Conservation (phyloP, 1,284 basidiomycete species). For the Volvariella volvacea region DNA sequence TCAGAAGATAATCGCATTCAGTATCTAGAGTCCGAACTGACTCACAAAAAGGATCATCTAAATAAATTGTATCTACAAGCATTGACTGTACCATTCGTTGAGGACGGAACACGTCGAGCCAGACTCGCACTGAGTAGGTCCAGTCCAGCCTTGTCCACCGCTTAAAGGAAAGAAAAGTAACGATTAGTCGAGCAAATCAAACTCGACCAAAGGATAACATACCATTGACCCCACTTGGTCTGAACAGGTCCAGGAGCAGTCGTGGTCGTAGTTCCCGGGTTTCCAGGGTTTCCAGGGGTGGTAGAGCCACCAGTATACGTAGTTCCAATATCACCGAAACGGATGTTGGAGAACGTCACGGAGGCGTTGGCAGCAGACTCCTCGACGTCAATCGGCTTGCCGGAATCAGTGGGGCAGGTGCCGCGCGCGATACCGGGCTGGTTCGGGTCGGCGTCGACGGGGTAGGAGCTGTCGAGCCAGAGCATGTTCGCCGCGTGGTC, state of each 20-base stretch:
- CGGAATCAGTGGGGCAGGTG: slow-evolving; percentile 25
- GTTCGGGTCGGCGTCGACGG: slow-evolving; percentile 23
- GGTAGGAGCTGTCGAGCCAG: slow-evolving; percentile 44
- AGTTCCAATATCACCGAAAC: slow-evolving; percentile 36
- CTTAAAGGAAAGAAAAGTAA: no score
- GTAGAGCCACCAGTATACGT: slow-evolving; percentile 27
- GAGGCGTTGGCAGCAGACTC: slow-evolving; percentile 24
- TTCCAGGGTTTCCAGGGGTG: no score
- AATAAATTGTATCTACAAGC: slow-evolving; percentile 15
- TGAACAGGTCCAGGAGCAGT: slow-evolving; percentile 28
- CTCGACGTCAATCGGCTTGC: slow-evolving; percentile 32
- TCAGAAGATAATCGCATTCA: no score
- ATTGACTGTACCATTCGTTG: slow-evolving; percentile 15
- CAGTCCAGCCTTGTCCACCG: slow-evolving; percentile 14
- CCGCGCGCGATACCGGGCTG: slow-evolving; percentile 24
- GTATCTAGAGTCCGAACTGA: no score
- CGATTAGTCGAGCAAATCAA: no score
- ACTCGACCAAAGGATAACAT: not conserved
- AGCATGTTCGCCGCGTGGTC: slow-evolving; percentile 39
- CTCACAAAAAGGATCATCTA: no score
- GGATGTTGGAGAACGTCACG: slow-evolving; percentile 43
- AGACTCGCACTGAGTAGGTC: slow-evolving; percentile 14
- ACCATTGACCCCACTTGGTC: slow-evolving; percentile 21
- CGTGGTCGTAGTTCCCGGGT: no score
- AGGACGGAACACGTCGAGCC: slow-evolving; percentile 13